Base-by-base conservation (phyloP, 495 filamentous ascomycete species). In the Aspergillus sclerotioniger region DNA sequence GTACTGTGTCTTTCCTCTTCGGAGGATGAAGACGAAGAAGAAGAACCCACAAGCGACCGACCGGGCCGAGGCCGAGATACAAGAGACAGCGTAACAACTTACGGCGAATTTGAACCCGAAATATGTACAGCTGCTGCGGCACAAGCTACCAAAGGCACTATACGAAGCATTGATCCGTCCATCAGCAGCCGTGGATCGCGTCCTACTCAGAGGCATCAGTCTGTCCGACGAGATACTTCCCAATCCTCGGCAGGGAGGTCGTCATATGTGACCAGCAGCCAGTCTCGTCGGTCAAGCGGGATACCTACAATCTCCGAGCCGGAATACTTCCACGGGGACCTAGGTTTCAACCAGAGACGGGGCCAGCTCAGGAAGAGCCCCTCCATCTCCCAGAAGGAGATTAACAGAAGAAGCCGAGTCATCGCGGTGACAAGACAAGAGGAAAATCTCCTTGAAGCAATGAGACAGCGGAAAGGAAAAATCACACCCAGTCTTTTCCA, bases 401-500 rank as follows among this genome's bases (percentile, higher is more conserved):
- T 67, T 19, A 72, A 77, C 49, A 65, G 75, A 20, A 78, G 80
- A 60, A 87, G 83, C 51, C 85, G 86, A 37, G 76, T 94, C 39
- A 94, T 96, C 83, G 87, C 89, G 0, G 90, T 96, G 49, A 96
- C 90, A 0, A 80, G 84, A 51, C 90, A 96, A 70, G 92, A 96
- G 67, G 87, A 91, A 65, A 84, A 88, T 66, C 76, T 96, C 6
- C 75, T 96, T 8, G 88, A 90, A 61, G 88, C 90, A 13, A 86
- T 96, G 81, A 81, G 92, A 33, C 72, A 83, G 62, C 91, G 91
- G 65, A 80, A 89, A 44, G 88, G 90, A 33, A 83, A 84, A 29
- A 89, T 95, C 79, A 84, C 85, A 0, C 85, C 90, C 54, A 85
- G 86, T 54, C 81, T 87, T 50, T 86, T 90, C 57, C 73, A 83